phyloP scores from a whole-genome alignment of 495 filamentous ascomycete genomes.

The Ascodesmis nigricans region DNA sequence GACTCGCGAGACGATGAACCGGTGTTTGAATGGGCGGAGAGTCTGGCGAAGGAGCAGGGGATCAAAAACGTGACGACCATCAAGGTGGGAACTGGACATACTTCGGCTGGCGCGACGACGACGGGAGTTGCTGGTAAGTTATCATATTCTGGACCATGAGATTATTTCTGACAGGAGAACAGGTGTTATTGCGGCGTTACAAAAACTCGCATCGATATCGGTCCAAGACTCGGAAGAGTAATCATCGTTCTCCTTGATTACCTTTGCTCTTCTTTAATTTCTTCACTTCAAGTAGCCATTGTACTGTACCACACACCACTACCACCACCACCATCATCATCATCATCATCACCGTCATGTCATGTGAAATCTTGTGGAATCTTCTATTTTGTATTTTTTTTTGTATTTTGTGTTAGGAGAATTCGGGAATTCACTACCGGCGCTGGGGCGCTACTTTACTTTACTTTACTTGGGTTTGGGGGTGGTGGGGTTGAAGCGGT shows the following conservation, averaged over 20 bases:
- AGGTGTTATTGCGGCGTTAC: slow-evolving; percentile 26
- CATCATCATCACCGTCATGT: background rate
- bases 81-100: slow-evolving; percentile 62
- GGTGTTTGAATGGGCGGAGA: slow-evolving; percentile 82
- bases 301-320: background rate
- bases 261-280: background rate
- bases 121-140: slow-evolving; percentile 63
- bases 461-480: background rate
- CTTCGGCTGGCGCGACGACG: slow-evolving; percentile 62
- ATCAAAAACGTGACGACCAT: slow-evolving; percentile 59
- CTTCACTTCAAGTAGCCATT: background rate
- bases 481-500: background rate
- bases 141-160: background rate
- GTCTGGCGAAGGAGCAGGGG: slow-evolving; percentile 30
- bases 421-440: too few species aligned
- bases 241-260: background rate
- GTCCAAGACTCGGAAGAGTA: slow-evolving; percentile 6
- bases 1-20: slow-evolving; percentile 83
- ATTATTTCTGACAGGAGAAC: slow-evolving; percentile 7
- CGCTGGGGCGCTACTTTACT: background rate
- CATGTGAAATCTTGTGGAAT: slow-evolving; percentile 1
- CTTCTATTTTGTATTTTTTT: slow-evolving; percentile 1
- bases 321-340: background rate
- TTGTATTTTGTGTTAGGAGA: slow-evolving; percentile 2
- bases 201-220: slow-evolving; percentile 22